Evolutionary conservation across 805 yeast genomes (phyloP).

Genomic region (Candida corydali): DNA sequence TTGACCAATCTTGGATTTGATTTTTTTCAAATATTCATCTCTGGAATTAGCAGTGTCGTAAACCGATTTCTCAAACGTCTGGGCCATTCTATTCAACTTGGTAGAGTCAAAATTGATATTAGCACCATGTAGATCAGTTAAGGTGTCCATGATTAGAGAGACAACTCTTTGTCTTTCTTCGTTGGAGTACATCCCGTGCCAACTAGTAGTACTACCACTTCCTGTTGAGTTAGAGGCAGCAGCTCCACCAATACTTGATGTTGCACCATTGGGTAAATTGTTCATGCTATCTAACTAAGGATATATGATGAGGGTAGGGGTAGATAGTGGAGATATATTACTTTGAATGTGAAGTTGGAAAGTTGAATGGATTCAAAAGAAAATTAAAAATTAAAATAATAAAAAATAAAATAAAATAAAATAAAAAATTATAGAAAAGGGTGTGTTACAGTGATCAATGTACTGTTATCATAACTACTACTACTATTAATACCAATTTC

Average conservation of each 20-base stretch:
- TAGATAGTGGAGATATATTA: too few relatives aligned
- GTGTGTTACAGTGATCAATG: too few relatives aligned
- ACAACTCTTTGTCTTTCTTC: constrained; percentile 39
- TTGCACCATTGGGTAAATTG: constrained; percentile 4
- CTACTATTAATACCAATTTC: too few relatives aligned
- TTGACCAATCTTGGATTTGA: constrained; percentile 35
- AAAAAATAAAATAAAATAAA: too few relatives aligned
- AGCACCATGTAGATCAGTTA: constrained; percentile 33
- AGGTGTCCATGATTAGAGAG: constrained; percentile 31
- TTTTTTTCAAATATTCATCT: constrained; percentile 49
- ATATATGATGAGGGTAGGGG: not conserved
- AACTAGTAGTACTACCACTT: not conserved
- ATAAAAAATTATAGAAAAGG: too few relatives aligned
- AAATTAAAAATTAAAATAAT: too few relatives aligned
- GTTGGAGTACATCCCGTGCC: constrained; percentile 18
- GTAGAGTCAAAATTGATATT: constrained; percentile 25
- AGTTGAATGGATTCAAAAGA: too few relatives aligned
- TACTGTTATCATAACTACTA: too few relatives aligned
- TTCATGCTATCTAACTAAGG: constrained; percentile 3
- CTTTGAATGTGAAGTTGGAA: too few relatives aligned
- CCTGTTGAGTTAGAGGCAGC: constrained; percentile 1
- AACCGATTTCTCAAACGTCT: constrained; percentile 66
- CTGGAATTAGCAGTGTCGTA: constrained; percentile 54
- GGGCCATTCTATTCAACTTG: constrained; percentile 47
- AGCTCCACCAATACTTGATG: constrained; percentile 1